Evolutionary conservation across 225 moss, liverwort and hornwort genomes (phyloP).

Genomic region (Bryum argenteum): DNA sequence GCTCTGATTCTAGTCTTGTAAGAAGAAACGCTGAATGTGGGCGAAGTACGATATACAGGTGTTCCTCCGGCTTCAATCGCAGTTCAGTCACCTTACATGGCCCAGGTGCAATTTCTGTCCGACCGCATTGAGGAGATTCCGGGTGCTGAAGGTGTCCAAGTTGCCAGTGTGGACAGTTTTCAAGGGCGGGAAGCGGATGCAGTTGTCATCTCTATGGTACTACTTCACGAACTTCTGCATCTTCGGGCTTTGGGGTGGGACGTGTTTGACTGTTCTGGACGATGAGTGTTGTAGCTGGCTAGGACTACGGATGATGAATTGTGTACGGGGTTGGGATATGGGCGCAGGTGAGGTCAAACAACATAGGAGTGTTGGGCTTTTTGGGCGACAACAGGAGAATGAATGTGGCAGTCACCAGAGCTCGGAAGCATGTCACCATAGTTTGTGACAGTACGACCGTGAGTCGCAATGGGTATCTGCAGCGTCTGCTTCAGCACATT

Average conservation of each 20-base stretch:
- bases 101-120: slow-evolving; percentile 94
- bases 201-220: slow-evolving; percentile 96
- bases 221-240: neutral
- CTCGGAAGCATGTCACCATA: slow-evolving; percentile 84
- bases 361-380: slow-evolving; percentile 91
- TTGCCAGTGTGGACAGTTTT: slow-evolving; percentile 95
- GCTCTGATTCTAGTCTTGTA: neutral
- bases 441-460: slow-evolving; percentile 95
- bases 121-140: slow-evolving; percentile 81
- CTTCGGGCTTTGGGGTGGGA: no score
- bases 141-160: slow-evolving; percentile 72
- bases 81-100: slow-evolving; percentile 91
- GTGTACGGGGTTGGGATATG: neutral
- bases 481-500: slow-evolving; percentile 80
- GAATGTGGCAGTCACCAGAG: slow-evolving; percentile 98
- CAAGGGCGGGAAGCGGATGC: slow-evolving; percentile 98
- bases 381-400: slow-evolving; percentile 89
- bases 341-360: slow-evolving; percentile 87
- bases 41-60: slow-evolving; percentile 46
- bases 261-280: no score
- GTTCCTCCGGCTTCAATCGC: slow-evolving; percentile 77
- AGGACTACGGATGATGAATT: no score
- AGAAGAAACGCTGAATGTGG: neutral
- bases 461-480: slow-evolving; percentile 69
- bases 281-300: no score